Evolutionary conservation across 2,329 filamentous ascomycete genomes (phyloP).

Genomic region (Beauveria bassiana): DNA sequence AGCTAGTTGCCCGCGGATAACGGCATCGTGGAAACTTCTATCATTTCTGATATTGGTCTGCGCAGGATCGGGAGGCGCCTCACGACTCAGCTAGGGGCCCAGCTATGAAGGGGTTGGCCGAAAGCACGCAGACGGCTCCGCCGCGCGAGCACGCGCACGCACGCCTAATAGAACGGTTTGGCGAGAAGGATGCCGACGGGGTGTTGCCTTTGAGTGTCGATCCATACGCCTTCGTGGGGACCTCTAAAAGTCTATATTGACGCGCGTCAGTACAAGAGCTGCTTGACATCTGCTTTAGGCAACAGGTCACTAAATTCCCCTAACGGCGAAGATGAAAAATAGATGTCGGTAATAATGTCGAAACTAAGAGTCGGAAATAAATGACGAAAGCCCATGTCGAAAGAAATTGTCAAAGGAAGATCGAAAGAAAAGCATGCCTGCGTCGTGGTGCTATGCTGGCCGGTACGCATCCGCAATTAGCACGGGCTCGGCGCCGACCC

Average conservation of each 20-base stretch:
- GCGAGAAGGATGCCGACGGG: not conserved
- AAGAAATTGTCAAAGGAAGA: no score
- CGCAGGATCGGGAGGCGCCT: not conserved
- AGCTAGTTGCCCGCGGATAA: not conserved
- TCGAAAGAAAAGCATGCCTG: no score
- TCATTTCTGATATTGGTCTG: not conserved
- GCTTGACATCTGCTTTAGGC: no score
- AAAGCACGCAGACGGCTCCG: not conserved
- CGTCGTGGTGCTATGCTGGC: no score
- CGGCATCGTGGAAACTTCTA: not conserved
- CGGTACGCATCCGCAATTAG: no score
- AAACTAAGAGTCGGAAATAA: no score
- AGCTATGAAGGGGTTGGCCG: not conserved
- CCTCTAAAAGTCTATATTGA: not conserved
- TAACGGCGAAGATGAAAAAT: no score
- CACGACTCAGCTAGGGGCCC: not conserved
- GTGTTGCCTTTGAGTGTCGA: not conserved
- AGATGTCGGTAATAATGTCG: no score
- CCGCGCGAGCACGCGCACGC: not conserved
- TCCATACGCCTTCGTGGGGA: not conserved
- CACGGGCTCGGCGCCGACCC: not conserved
- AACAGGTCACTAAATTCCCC: no score
- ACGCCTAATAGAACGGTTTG: not conserved
- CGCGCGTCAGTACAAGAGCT: not conserved
- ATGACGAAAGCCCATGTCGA: no score